These are phyloP conservation scores for Sphagnum contortum DNA, from an alignment of 225 moss, liverwort and hornwort species.

Conservation along the genomic window DNA sequence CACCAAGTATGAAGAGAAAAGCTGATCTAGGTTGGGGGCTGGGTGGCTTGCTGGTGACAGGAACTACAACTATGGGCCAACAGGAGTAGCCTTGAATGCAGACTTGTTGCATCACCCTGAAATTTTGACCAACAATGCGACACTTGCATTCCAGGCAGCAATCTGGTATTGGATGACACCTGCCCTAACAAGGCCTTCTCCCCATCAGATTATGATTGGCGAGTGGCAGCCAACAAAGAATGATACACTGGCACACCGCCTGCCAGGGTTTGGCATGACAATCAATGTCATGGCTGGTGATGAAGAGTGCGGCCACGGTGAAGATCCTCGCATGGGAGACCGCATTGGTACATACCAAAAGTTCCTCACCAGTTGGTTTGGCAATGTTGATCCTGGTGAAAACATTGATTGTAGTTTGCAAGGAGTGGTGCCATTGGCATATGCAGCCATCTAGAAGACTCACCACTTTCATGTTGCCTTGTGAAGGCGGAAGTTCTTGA, in stretches of 20 bases:
- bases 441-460: slow-evolving; percentile 22
- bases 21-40: no score
- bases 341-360: slow-evolving; percentile 53
- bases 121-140: slow-evolving; percentile 48
- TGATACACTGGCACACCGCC: slow-evolving; percentile 20
- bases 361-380: slow-evolving; percentile 36
- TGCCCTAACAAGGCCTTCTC: slow-evolving; percentile 66
- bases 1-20: no score
- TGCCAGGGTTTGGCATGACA: slow-evolving; percentile 70
- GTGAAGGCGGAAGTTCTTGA: no score
- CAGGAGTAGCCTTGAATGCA: slow-evolving; percentile 39
- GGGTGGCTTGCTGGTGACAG: slow-evolving; percentile 16
- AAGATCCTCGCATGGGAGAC: slow-evolving; percentile 57
- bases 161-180: slow-evolving; percentile 81
- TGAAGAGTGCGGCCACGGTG: slow-evolving; percentile 86
- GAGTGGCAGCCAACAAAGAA: slow-evolving; percentile 43
- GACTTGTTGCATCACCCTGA: slow-evolving; percentile 53
- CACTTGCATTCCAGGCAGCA: slow-evolving; percentile 70
- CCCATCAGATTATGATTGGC: slow-evolving; percentile 70
- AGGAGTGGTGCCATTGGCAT: slow-evolving; percentile 57
- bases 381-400: slow-evolving; percentile 19
- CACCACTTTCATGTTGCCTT: no score
- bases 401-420: slow-evolving; percentile 60
- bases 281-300: slow-evolving; percentile 66
- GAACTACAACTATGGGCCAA: slow-evolving; percentile 80